phyloP scores from a whole-genome alignment of 2,329 filamentous ascomycete species.

The Boeremia lycopersici region DNA sequence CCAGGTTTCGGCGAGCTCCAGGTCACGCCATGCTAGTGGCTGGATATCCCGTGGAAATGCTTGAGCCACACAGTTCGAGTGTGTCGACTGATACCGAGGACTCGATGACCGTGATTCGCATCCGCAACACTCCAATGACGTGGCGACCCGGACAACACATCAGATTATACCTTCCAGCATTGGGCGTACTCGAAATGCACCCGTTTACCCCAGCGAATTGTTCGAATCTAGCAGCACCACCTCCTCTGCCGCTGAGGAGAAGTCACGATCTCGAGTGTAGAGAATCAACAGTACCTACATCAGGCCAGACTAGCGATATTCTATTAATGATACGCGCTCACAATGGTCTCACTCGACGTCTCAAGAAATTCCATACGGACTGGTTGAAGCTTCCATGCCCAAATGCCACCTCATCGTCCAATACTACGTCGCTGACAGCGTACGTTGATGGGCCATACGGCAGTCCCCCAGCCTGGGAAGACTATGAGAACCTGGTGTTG shows the following conservation, averaged over 20 bases:
- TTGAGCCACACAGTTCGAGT: slow-evolving; percentile 9
- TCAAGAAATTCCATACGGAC: slow-evolving; percentile 27
- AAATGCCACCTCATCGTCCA: slow-evolving; percentile 25
- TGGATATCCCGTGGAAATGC: slow-evolving; percentile 35
- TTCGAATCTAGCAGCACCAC: slow-evolving; percentile 15
- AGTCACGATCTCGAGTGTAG: slow-evolving; percentile 22
- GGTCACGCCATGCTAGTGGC: slow-evolving; percentile 21
- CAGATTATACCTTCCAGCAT: slow-evolving; percentile 31
- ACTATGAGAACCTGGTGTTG: slow-evolving; percentile 30
- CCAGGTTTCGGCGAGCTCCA: slow-evolving; percentile 13
- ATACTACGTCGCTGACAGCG: slow-evolving; percentile 23
- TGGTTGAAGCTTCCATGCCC: slow-evolving; percentile 39
- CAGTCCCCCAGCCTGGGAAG: slow-evolving; percentile 28
- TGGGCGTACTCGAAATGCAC: slow-evolving; percentile 34
- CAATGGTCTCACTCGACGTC: slow-evolving; percentile 28
- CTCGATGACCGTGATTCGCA: slow-evolving; percentile 27
- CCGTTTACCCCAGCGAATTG: slow-evolving; percentile 42
- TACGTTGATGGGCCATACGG: slow-evolving; percentile 40
- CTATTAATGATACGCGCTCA: slow-evolving; percentile 30
- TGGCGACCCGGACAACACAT: slow-evolving; percentile 42
- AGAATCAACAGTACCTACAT: not conserved
- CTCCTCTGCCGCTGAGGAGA: slow-evolving; percentile 19
- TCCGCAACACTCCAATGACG: slow-evolving; percentile 29
- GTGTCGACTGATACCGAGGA: slow-evolving; percentile 13
- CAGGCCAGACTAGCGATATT: slow-evolving; percentile 27